A percentile compares a stretch with the other conserved stretches of the same genome.
Evolutionary conservation across 257 asterid genomes (phyloP).

Genomic region (Asclepias syriaca): DNA sequence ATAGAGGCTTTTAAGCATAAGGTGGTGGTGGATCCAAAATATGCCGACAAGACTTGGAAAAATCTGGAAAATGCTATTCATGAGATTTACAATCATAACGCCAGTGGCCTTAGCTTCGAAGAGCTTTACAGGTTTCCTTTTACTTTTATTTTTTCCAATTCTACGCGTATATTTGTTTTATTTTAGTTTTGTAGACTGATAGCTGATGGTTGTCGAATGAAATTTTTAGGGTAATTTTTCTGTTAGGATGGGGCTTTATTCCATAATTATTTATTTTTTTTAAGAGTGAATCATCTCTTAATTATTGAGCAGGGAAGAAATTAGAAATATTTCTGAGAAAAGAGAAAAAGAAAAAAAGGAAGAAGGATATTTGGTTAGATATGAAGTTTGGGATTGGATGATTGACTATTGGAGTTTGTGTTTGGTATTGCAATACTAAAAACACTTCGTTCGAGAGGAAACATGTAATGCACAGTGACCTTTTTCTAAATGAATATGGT

Average conservation of each 20-base stretch:
- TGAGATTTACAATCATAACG: conserved; percentile 82
- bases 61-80: conserved; percentile 78
- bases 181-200: not conserved
- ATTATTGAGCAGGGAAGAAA: not conserved
- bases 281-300: too few relatives aligned
- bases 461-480: not conserved
- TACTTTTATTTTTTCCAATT: not conserved
- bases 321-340: not conserved
- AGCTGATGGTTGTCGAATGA: not conserved
- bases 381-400: not conserved
- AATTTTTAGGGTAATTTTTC: not conserved
- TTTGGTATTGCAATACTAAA: not conserved
- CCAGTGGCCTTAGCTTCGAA: conserved; percentile 86
- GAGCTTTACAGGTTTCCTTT: conserved; percentile 67
- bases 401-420: too few relatives aligned
- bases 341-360: too few relatives aligned
- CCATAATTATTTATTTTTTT: not conserved
- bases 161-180: not conserved
- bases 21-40: conserved; percentile 94
- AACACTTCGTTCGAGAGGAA: not conserved
- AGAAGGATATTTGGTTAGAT: not conserved
- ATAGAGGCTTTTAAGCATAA: conserved; percentile 81
- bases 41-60: conserved; percentile 92
- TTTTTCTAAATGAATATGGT: not conserved
- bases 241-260: not conserved